Percentiles rank a stretch among this genome's conserved stretches.
Conservation (phyloP, 768 basidiomycete species). For the Chalciporus piperatus region DNA sequence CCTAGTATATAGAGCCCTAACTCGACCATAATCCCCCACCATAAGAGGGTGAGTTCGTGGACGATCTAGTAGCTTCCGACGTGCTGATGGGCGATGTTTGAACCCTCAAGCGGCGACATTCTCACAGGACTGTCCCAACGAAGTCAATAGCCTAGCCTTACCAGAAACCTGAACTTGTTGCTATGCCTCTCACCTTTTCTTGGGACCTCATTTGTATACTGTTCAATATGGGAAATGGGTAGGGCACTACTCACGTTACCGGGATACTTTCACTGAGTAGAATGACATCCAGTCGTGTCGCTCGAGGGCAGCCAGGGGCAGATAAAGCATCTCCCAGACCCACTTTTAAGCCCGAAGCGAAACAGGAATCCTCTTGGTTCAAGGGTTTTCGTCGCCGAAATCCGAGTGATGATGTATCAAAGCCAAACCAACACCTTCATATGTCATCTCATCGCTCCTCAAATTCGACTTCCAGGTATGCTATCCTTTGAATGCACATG, state of each 20-base stretch:
- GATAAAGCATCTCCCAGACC: background rate
- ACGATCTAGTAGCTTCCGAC: no score
- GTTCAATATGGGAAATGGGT: no score
- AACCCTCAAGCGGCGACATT: no score
- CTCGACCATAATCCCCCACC: no score
- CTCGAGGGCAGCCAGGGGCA: background rate
- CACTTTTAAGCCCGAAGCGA: background rate
- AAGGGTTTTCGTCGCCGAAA: background rate
- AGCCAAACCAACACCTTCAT: background rate
- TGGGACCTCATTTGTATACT: no score
- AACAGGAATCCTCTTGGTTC: no score
- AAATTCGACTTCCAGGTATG: background rate
- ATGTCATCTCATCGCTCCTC: background rate
- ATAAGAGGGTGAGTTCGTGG: no score
- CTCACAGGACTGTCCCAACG: no score
- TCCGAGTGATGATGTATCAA: background rate
- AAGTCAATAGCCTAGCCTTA: no score
- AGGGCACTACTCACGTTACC: background rate
- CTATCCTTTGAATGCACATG: background rate
- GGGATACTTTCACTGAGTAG: background rate
- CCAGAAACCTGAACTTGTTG: no score
- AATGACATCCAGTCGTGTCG: background rate
- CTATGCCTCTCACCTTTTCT: background rate
- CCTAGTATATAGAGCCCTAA: no score
- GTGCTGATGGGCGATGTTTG: no score